These are phyloP conservation scores for Cryptococcus hybrid DNA, from an alignment of 1,284 basidiomycete species.

Conservation along the genomic window DNA sequence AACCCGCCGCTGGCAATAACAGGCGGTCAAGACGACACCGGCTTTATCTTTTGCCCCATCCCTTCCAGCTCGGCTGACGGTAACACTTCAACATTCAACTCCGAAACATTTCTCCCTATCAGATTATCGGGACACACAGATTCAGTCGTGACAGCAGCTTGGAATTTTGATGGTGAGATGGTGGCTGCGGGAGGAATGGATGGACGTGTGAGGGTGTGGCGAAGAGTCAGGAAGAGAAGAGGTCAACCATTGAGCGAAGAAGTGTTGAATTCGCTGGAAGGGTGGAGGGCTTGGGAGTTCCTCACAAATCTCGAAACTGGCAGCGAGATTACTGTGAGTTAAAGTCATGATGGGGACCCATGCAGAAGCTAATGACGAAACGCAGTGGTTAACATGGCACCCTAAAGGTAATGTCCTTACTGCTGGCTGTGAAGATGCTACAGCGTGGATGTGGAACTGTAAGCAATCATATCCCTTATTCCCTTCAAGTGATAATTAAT, in stretches of 20 bases:
- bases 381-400: slow-evolving; percentile 95
- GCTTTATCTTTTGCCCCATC: slow-evolving; percentile 68
- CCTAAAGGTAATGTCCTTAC: slow-evolving; percentile 86
- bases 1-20: slow-evolving; percentile 79
- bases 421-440: slow-evolving; percentile 92
- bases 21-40: slow-evolving; percentile 92
- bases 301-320: slow-evolving; percentile 86
- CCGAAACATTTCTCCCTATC: slow-evolving; percentile 67
- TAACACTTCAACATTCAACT: slow-evolving; percentile 19
- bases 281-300: slow-evolving; percentile 84
- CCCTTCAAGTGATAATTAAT: no score
- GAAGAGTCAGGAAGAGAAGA: slow-evolving; percentile 56
- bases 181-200: slow-evolving; percentile 97
- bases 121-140: slow-evolving; percentile 89
- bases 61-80: slow-evolving; percentile 1
- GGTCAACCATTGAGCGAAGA: neutral
- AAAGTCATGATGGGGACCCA: neutral
- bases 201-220: slow-evolving; percentile 87
- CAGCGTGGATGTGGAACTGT: slow-evolving; percentile 98
- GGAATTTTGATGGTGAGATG: slow-evolving; percentile 84
- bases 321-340: slow-evolving; percentile 86
- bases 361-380: neutral
- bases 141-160: slow-evolving; percentile 76
- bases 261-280: slow-evolving; percentile 56
- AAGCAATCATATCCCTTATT: slow-evolving; percentile 8